phyloP scores from a whole-genome alignment of 108 stramenopile genomes.

The Pseudonitzschia delicatissima region DNA sequence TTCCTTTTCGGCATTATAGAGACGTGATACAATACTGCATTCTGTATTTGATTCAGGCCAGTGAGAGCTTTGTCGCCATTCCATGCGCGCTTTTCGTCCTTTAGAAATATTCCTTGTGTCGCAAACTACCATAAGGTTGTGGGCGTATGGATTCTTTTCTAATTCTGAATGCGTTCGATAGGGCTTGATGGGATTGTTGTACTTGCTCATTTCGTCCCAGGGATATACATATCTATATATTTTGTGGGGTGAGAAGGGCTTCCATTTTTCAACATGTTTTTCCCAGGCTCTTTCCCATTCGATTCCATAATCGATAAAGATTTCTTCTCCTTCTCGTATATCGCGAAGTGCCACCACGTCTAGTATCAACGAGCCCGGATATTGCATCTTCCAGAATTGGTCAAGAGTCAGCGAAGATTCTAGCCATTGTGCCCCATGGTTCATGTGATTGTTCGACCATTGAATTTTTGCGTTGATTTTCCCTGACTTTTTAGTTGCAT shows the following conservation, averaged over 20 bases:
- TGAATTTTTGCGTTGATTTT: constrained; percentile 66
- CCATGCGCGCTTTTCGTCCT: not conserved
- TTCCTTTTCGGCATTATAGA: constrained; percentile 23
- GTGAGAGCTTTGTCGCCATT: constrained; percentile 30
- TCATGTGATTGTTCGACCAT: constrained; percentile 61
- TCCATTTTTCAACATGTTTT: constrained; percentile 50
- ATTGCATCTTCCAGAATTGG: constrained; percentile 35
- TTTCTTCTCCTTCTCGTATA: constrained; percentile 60
- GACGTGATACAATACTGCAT: constrained; percentile 29
- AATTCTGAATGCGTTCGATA: not conserved
- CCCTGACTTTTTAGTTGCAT: constrained; percentile 33
- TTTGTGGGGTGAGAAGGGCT: not conserved
- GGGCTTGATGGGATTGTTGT: not conserved
- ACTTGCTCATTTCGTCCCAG: not conserved
- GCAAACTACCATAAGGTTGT: constrained; percentile 6
- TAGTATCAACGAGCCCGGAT: constrained; percentile 19
- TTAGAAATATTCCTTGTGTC: not conserved
- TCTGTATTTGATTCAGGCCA: constrained; percentile 17
- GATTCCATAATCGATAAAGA: constrained; percentile 64
- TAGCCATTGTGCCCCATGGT: constrained; percentile 41
- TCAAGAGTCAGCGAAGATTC: constrained; percentile 44
- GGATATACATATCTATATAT: constrained; percentile 3
- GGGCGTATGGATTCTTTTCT: not conserved
- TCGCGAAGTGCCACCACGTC: constrained; percentile 39
- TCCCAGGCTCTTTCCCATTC: constrained; percentile 64